Conservation (phyloP, 805 yeast species). For the Candida sanyiensis region DNA sequence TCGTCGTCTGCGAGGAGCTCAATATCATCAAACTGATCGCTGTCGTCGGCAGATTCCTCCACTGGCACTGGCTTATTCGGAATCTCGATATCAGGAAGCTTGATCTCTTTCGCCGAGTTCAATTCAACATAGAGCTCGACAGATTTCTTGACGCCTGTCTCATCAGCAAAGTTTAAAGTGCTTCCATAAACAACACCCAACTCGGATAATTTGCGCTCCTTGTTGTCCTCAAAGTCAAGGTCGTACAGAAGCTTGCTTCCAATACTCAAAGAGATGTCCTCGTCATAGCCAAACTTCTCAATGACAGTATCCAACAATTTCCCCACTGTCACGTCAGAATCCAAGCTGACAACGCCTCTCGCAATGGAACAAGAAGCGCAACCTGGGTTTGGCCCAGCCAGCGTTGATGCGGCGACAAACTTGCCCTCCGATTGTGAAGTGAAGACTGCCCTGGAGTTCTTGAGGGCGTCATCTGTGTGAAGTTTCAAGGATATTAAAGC, state of each 20-base stretch:
- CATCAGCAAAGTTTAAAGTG: conserved; percentile 70
- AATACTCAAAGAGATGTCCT: conserved; percentile 49
- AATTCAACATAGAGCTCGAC: conserved; percentile 53
- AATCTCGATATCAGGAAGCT: conserved; percentile 31
- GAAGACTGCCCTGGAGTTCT: conserved; percentile 42
- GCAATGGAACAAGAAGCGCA: conserved; percentile 64
- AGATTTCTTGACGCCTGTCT: conserved; percentile 58
- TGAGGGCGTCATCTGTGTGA: conserved; percentile 29
- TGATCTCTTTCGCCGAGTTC: conserved; percentile 18
- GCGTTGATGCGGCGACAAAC: conserved; percentile 56
- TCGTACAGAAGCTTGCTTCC: conserved; percentile 66
- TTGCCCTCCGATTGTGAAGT: conserved; percentile 51
- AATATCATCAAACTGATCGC: conserved; percentile 18
- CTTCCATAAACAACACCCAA: conserved; percentile 58
- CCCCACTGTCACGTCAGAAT: conserved; percentile 34
- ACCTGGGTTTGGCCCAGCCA: conserved; percentile 57
- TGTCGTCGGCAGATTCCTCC: conserved; percentile 21
- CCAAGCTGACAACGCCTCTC: conserved; percentile 43
- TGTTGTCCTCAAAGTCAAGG: conserved; percentile 81
- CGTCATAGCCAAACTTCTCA: conserved; percentile 47
- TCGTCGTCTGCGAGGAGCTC: conserved; percentile 12
- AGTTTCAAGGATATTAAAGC: conserved; percentile 65
- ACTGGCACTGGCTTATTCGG: conserved; percentile 23
- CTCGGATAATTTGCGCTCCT: conserved; percentile 39
- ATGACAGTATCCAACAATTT: conserved; percentile 48